Evolutionary conservation across 768 basidiomycete species (phyloP), one percentile per base, ranked within the genome.

Genomic region (Termitomyces sp.): DNA sequence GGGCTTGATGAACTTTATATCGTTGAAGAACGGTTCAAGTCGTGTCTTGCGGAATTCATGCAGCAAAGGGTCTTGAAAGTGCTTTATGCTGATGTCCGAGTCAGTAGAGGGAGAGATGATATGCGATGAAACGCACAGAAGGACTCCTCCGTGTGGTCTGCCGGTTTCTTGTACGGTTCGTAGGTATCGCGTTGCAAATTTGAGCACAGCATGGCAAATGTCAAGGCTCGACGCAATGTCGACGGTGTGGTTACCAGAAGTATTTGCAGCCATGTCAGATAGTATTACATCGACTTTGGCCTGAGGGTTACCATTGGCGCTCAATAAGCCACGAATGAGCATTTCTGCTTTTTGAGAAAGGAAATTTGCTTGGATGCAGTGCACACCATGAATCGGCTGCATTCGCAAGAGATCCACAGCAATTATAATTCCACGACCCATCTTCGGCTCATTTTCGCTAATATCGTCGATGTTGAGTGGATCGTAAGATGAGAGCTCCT

Each of bases 261-360:
- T 76, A 67, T 94, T 94, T 19, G 85, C 84, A 17, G 94, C 91
- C 88, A 98, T 94, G 66, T 97, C 95, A 8, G 88, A 91, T 4
- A 97, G 76, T 25, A 97, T 81, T 17, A 95, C 73, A 67, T 98
- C 93, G 7, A 84, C 88, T 68, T 79, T 80, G 17, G 70, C 71
- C 2, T 68, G 66, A 0, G 64, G 57, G 55, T 71, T 69, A 37
- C 61, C 62, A 17, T 64, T 66, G 9, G 53, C 54, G 21, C 59
- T 58, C 32, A 76, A 61, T n/a, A 73, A 54, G 10, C 66, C 63
- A n/a, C 70, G 70, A 27, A 94, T 72, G 25, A 72, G 65, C 3
- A 56, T 55, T 37, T 78, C 77, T 0, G 86, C 81, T 23, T 74
- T 68, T 0, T 80, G 74, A 0, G 78, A 61, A 42, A 96, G 79